Conservation (phyloP, 345 rosid genomes). For the Corymbia maculata region DNA sequence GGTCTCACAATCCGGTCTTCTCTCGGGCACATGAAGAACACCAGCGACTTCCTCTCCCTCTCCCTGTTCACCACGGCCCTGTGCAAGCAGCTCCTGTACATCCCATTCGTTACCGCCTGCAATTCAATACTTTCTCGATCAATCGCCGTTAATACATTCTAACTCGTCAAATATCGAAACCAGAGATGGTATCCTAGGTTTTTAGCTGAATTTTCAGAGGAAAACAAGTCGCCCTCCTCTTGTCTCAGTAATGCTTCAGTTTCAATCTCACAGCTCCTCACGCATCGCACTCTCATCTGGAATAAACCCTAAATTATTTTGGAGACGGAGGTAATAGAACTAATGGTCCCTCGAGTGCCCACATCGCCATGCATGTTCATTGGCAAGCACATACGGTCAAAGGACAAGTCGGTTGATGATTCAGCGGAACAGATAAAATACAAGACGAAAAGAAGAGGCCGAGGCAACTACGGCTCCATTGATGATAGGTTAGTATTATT, state of each 20-base stretch:
- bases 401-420: neutral
- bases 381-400: neutral
- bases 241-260: neutral
- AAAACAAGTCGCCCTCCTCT: neutral
- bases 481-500: neutral
- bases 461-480: neutral
- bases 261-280: neutral
- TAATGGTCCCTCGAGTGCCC: neutral
- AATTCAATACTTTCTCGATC: neutral
- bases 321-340: neutral
- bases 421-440: neutral
- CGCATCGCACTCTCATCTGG: neutral
- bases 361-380: neutral
- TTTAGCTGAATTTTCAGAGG: neutral
- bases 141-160: neutral
- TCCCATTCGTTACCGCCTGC: constrained; percentile 53
- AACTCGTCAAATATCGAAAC: neutral
- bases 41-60: constrained; percentile 45
- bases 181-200: neutral
- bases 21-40: constrained; percentile 47
- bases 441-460: neutral
- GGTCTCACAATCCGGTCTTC: constrained; percentile 59
- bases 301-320: neutral
- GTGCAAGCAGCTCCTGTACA: constrained; percentile 60
- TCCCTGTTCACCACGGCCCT: constrained; percentile 59